Conservation (phyloP, 148 eudicot species). For the Tetragonia tetragonoides region DNA sequence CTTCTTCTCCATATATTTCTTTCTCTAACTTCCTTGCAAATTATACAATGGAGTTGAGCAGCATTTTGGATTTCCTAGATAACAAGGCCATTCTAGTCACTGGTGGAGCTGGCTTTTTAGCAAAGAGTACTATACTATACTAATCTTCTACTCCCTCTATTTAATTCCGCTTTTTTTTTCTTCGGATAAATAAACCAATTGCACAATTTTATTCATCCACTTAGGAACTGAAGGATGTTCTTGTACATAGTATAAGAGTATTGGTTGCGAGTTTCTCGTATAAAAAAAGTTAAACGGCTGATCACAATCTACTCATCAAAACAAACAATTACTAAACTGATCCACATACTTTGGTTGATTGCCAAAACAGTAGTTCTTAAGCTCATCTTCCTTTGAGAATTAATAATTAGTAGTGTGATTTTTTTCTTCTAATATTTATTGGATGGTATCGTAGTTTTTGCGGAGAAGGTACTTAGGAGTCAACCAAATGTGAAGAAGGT, state of each 20-base stretch:
- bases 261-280: too few species aligned
- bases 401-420: not conserved
- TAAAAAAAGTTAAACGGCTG: too few species aligned
- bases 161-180: conserved; percentile 4
- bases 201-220: not conserved
- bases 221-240: too few species aligned
- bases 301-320: too few species aligned
- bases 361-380: too few species aligned
- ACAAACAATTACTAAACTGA: too few species aligned
- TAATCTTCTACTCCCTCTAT: not conserved
- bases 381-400: not conserved
- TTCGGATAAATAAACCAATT: too few species aligned
- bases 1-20: not conserved
- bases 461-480: conserved; percentile 68
- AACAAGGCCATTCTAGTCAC: conserved; percentile 51
- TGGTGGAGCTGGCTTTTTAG: conserved; percentile 74
- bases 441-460: conserved; percentile 42
- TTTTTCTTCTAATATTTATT: not conserved
- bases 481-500: conserved; percentile 82
- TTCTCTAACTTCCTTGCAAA: not conserved
- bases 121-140: conserved; percentile 38
- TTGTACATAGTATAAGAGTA: too few species aligned
- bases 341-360: too few species aligned
- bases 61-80: conserved; percentile 45
- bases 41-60: conserved; percentile 40